phyloP scores from a whole-genome alignment of 352 stramenopile genomes.

The Pythium aristosporum region DNA sequence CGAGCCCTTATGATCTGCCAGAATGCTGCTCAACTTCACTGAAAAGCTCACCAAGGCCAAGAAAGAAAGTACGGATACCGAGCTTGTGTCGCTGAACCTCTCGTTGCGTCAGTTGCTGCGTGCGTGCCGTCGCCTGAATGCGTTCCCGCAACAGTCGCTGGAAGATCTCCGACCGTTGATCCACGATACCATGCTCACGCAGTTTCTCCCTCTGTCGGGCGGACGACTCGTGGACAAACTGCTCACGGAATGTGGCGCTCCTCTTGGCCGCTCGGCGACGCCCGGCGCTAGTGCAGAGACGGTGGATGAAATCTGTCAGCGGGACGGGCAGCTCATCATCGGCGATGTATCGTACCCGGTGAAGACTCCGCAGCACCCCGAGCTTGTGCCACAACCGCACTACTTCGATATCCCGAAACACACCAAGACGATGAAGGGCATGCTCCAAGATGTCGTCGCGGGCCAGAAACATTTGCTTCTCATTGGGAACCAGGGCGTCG shows the following conservation, averaged over 20 bases:
- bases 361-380: constrained; percentile 44
- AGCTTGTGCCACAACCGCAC: constrained; percentile 86
- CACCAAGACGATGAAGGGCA: constrained; percentile 80
- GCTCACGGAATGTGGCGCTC: constrained; percentile 46
- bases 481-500: constrained; percentile 94
- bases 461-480: constrained; percentile 91
- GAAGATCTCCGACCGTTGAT: constrained; percentile 59
- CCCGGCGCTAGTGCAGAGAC: not conserved
- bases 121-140: constrained; percentile 60
- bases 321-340: constrained; percentile 48
- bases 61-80: constrained; percentile 39
- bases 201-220: constrained; percentile 67
- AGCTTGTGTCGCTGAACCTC: constrained; percentile 53
- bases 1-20: constrained; percentile 13
- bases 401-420: constrained; percentile 92
- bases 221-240: constrained; percentile 48
- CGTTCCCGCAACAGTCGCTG: constrained; percentile 63
- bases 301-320: constrained; percentile 42
- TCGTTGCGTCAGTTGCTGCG: constrained; percentile 70
- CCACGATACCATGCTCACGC: constrained; percentile 76
- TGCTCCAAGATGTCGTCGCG: constrained; percentile 81
- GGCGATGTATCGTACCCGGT: constrained; percentile 64
- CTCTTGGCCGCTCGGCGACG: constrained; percentile 2
- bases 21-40: constrained; percentile 53
- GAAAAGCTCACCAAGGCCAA: constrained; percentile 50